Percentiles rank a stretch among this genome's conserved stretches.
These are phyloP conservation scores for Cryptococcus neoformans DNA, from an alignment of 1,284 basidiomycete species.

Conservation along the genomic window DNA sequence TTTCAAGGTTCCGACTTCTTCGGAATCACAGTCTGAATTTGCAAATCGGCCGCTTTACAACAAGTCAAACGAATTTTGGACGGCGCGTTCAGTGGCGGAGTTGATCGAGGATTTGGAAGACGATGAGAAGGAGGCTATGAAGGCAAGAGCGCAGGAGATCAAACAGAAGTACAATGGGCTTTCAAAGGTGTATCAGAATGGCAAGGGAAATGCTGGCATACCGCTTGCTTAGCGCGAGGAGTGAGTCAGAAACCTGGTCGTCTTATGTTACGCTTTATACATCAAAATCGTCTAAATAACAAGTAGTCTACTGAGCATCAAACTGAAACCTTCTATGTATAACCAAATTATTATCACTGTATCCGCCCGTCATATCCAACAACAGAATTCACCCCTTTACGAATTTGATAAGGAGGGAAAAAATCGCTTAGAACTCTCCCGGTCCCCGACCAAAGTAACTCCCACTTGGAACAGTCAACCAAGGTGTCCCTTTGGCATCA, in stretches of 20 bases:
- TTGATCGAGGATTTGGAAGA: constrained; percentile 15
- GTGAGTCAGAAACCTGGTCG: background rate
- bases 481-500: constrained; percentile 19
- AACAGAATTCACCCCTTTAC: too few species aligned
- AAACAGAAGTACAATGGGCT: constrained; percentile 16
- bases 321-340: too few species aligned
- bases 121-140: constrained; percentile 9
- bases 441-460: constrained; percentile 20
- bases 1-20: background rate
- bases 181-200: constrained; percentile 22
- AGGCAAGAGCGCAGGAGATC: constrained; percentile 12
- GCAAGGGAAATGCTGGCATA: constrained; percentile 23
- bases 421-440: constrained; percentile 19
- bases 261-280: too few species aligned
- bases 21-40: background rate
- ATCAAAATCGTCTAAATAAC: too few species aligned
- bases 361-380: too few species aligned
- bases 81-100: constrained; percentile 16
- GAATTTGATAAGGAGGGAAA: too few species aligned
- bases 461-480: constrained; percentile 14
- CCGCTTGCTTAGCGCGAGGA: constrained; percentile 17
- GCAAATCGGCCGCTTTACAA: constrained; percentile 25
- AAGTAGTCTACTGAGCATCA: too few species aligned
- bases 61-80: constrained; percentile 26
- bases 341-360: too few species aligned